Percentiles rank a stretch among this genome's conserved stretches.
Conservation (phyloP, 768 basidiomycete species). For the Amanita fuliginea region DNA sequence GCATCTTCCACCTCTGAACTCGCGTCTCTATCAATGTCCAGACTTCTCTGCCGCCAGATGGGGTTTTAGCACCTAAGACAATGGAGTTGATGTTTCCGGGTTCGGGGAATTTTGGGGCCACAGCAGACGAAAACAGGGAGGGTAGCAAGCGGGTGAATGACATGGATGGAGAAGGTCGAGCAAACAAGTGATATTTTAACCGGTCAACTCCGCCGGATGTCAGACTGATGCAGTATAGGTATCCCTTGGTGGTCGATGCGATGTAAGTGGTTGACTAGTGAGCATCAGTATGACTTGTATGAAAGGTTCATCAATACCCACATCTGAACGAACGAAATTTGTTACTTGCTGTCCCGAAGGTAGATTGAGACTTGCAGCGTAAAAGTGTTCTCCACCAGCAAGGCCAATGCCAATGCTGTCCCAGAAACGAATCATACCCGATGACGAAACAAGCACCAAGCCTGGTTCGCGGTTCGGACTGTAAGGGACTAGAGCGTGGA, state of each 20-base stretch:
- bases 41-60: constrained; percentile 38
- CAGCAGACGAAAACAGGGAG: constrained; percentile 31
- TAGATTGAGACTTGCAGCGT: constrained; percentile 37
- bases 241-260: constrained; percentile 56
- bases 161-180: constrained; percentile 37
- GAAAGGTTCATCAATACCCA: constrained; percentile 21
- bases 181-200: constrained; percentile 46
- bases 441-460: constrained; percentile 62
- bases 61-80: constrained; percentile 32
- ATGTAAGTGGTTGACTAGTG: constrained; percentile 54
- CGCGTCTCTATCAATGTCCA: constrained; percentile 62
- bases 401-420: constrained; percentile 77
- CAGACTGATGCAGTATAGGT: constrained; percentile 51
- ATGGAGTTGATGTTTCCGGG: constrained; percentile 58
- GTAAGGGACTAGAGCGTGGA: constrained; percentile 60
- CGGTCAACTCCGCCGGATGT: constrained; percentile 61
- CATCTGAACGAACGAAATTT: constrained; percentile 54
- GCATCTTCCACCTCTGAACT: constrained; percentile 63
- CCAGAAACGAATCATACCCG: constrained; percentile 78
- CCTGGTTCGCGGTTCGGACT: constrained; percentile 72
- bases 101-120: constrained; percentile 28
- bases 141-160: constrained; percentile 31
- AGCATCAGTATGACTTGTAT: constrained; percentile 3
- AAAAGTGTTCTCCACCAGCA: constrained; percentile 65
- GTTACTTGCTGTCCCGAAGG: constrained; percentile 49